A percentile compares a stretch with the other conserved stretches of the same genome.
Evolutionary conservation across 202 grass and related monocot species (phyloP).

Genomic region (Panicum hallii): DNA sequence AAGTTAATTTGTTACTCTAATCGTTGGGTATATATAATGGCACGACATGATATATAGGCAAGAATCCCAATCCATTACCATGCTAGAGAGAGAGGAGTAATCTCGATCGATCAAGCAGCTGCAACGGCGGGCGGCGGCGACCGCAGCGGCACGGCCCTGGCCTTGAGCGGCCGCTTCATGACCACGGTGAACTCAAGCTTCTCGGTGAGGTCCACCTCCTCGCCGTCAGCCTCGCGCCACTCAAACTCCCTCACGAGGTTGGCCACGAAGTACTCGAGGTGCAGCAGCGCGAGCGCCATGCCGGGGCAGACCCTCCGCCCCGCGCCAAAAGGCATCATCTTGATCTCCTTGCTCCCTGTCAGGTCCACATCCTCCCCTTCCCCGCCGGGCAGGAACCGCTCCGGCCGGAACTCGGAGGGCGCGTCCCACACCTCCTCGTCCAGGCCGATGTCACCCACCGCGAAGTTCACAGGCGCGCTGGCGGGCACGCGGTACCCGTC

Average conservation of each 20-base stretch:
- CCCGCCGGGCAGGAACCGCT: constrained; percentile 68
- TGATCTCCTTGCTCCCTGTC: constrained; percentile 79
- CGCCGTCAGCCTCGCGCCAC: constrained; percentile 57
- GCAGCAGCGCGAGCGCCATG: constrained; percentile 75
- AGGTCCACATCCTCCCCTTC: constrained; percentile 76
- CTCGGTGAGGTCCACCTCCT: constrained; percentile 72
- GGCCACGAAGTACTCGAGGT: constrained; percentile 83
- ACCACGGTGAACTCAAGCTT: constrained; percentile 70
- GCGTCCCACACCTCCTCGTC: constrained; percentile 66
- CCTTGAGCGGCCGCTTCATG: constrained; percentile 71
- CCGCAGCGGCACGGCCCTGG: constrained; percentile 45
- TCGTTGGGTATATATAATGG: too few relatives aligned
- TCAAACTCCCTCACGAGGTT: constrained; percentile 74
- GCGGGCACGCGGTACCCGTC: constrained; percentile 73
- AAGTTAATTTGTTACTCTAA: too few relatives aligned
- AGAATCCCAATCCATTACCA: too few relatives aligned
- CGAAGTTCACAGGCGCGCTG: constrained; percentile 55
- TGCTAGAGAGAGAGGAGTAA: too few relatives aligned
- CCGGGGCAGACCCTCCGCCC: constrained; percentile 78
- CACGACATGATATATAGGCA: too few relatives aligned
- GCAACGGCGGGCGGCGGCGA: neutral
- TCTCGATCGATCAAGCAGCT: too few relatives aligned
- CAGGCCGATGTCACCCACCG: constrained; percentile 56
- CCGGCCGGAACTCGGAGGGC: constrained; percentile 67
- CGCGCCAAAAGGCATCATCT: constrained; percentile 94